Base-by-base conservation (phyloP, 108 stramenopile genomes). In the Skeletonema potamos region DNA sequence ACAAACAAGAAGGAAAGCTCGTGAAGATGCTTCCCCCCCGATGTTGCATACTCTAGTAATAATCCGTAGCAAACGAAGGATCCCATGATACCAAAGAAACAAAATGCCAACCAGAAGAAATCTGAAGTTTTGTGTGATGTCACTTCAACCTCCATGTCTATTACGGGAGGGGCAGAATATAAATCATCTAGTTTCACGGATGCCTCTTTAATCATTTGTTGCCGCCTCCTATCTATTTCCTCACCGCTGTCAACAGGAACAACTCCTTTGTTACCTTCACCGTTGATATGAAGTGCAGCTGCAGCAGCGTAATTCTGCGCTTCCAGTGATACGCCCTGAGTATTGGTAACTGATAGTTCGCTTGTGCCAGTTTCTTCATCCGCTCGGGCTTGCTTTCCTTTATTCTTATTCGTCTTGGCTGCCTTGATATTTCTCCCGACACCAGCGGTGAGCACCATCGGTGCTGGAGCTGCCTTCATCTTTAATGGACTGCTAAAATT, bases 1-100 rank as follows among this genome's bases (percentile, higher is more conserved):
- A 99, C 96, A 82, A 99, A 98, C 7, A 99, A 73, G 70, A 99
- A 95, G 61, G 82, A 84, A 11, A 99, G 68, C 84, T 99, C 98
- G 68, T 98, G 98, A 15, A 99, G 76, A 63, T 93, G 87, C 20
- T 95, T 82, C 1, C 95, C 97, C 36, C 93, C 97, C 60, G 76
- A 78, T 10, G 98, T 99, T 6, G 97, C 92, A 81, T 96, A 97
- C 71, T 99, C 98, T 68, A 99, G 66, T 30, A 97, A 72, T 27
- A 99, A 80, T 15, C 98, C 98, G 72, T 99, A 96, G 30, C 81
- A 66, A 11, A 95, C 92, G 80, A 97, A 95, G 46, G 88, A 88
- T 1, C 85, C 74, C 92, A 97, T 94, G 66, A 96, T 97, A 17
- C 96, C 96, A 32, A 94, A 62, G 71, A 96, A 95, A 64, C 94